phyloP scores from a whole-genome alignment of 192 early-diverging fungal genomes.

The Gonapodya sp. region DNA sequence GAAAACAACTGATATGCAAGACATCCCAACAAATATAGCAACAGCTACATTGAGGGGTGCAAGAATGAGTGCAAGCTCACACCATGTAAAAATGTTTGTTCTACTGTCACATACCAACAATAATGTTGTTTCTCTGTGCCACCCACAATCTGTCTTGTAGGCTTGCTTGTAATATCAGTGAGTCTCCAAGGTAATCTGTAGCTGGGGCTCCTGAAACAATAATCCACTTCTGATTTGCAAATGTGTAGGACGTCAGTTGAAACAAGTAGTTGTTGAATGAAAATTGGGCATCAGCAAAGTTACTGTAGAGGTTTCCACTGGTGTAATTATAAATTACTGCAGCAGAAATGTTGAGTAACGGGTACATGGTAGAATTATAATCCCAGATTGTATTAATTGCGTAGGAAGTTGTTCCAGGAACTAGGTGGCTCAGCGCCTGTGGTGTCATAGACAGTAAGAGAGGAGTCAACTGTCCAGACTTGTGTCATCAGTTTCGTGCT shows the following conservation, averaged over 20 bases:
- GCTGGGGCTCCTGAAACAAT: not conserved
- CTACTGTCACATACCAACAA: not conserved
- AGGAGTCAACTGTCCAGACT: too few relatives aligned
- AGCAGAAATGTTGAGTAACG: not conserved
- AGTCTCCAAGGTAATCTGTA: not conserved
- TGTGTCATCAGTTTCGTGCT: too few relatives aligned
- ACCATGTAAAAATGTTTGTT: not conserved
- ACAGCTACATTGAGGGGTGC: not conserved
- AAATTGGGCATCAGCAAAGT: too few relatives aligned
- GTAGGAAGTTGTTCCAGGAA: not conserved
- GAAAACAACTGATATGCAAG: not conserved
- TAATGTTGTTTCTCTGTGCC: not conserved
- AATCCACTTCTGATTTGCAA: not conserved
- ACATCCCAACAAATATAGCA: not conserved
- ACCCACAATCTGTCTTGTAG: not conserved
- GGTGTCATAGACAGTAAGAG: too few relatives aligned
- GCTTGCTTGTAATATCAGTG: not conserved
- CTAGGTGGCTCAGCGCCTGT: not conserved
- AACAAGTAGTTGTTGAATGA: too few relatives aligned
- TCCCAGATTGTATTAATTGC: not conserved
- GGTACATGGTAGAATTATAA: not conserved
- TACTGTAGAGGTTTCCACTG: too few relatives aligned
- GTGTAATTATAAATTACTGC: not conserved
- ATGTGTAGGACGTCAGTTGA: too few relatives aligned
- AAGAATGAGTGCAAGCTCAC: not conserved